Percentiles rank a stretch among this genome's conserved stretches.
phyloP scores from a whole-genome alignment of 148 eudicot species.

The Silene uniflora region DNA sequence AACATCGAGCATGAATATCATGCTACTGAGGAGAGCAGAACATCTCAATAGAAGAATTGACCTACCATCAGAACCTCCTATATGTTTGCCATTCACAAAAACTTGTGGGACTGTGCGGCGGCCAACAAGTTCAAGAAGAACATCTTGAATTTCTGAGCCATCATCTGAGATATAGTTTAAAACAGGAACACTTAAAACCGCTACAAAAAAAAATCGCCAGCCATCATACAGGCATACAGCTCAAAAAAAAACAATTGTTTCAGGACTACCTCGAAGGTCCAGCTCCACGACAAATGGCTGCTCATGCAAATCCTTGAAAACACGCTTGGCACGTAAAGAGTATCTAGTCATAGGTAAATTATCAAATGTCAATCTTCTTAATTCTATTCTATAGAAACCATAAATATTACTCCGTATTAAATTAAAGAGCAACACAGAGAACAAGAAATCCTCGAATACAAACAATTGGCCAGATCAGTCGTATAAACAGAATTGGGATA shows the following conservation, averaged over 20 bases:
- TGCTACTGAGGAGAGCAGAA: background rate
- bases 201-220: background rate
- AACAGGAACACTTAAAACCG: constrained; percentile 6
- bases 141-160: constrained; percentile 73
- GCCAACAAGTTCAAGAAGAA: constrained; percentile 84
- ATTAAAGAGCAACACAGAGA: background rate
- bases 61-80: constrained; percentile 95
- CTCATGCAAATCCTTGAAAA: constrained; percentile 61
- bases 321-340: constrained; percentile 68
- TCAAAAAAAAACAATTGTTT: background rate
- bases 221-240: background rate
- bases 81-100: constrained; percentile 94
- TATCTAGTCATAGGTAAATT: constrained; percentile 47
- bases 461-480: too few species aligned
- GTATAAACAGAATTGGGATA: background rate
- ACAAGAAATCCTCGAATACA: background rate
- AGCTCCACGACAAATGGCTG: constrained; percentile 79
- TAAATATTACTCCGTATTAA: too few species aligned
- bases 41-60: background rate
- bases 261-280: constrained; percentile 51
- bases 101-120: constrained; percentile 95
- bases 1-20: background rate
- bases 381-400: background rate
- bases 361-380: background rate
- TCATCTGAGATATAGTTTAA: constrained; percentile 46